Conservation (phyloP, 805 yeast genomes). For the Tetrapisispora namnaoensis region DNA sequence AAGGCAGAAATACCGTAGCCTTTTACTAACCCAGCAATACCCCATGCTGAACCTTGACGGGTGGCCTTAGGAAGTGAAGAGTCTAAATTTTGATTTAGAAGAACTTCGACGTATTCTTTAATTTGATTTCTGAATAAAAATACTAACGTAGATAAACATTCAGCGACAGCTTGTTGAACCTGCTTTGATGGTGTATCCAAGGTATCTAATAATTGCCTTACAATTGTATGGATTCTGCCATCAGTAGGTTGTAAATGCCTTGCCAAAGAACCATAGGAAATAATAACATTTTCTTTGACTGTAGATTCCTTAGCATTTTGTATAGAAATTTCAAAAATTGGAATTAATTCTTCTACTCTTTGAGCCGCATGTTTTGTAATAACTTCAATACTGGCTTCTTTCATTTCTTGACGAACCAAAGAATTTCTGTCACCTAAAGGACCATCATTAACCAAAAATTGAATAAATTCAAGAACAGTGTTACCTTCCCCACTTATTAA, state of each 20-base stretch:
- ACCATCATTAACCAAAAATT: constrained; percentile 49
- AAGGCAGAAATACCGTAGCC: constrained; percentile 81
- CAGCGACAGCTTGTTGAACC: constrained; percentile 81
- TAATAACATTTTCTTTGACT: constrained; percentile 70
- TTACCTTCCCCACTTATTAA: constrained; percentile 29
- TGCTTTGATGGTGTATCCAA: constrained; percentile 81
- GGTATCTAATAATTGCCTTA: constrained; percentile 61
- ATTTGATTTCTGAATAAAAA: constrained; percentile 42
- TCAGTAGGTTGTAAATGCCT: constrained; percentile 68
- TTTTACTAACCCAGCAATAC: constrained; percentile 85
- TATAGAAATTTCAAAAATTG: constrained; percentile 67
- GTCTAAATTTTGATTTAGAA: constrained; percentile 52
- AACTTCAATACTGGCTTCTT: constrained; percentile 77
- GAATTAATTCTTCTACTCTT: constrained; percentile 64
- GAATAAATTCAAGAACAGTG: constrained; percentile 45
- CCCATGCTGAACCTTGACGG: constrained; percentile 94
- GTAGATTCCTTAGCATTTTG: constrained; percentile 29
- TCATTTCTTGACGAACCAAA: constrained; percentile 69
- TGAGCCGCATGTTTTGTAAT: constrained; percentile 56
- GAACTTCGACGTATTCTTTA: constrained; percentile 43
- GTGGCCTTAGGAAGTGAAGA: constrained; percentile 33
- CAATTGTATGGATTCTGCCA: constrained; percentile 51
- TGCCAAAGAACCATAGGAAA: constrained; percentile 85
- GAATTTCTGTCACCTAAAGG: constrained; percentile 70
- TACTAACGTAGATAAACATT: constrained; percentile 78